Percentiles rank a stretch among this genome's conserved stretches.
Conservation (phyloP, 176 grass and related monocot genomes). For the Rhynchospora pubera region DNA sequence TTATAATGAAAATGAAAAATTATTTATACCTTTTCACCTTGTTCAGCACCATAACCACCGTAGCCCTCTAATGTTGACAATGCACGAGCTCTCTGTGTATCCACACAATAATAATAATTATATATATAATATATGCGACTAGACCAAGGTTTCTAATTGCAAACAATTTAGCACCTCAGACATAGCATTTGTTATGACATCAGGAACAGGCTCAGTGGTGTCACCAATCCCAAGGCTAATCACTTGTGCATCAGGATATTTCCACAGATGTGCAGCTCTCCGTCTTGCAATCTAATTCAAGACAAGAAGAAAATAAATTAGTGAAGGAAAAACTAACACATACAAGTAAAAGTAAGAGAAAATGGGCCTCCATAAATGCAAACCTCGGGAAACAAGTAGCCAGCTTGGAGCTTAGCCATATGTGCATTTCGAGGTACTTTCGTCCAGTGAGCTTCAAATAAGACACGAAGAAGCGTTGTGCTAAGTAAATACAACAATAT, state of each 20-base stretch:
- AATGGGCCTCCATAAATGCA: background rate
- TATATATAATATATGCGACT: background rate
- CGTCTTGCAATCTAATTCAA: slow-evolving; percentile 68
- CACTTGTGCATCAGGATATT: slow-evolving; percentile 72
- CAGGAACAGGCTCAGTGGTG: slow-evolving; percentile 81
- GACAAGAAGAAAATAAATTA: slow-evolving; percentile 1
- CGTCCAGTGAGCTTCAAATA: slow-evolving; percentile 65
- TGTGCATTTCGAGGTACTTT: slow-evolving; percentile 66
- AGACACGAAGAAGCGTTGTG: background rate
- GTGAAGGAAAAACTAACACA: background rate
- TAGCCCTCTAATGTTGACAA: slow-evolving; percentile 78
- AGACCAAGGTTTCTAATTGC: background rate
- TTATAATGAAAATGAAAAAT: background rate
- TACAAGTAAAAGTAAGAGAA: background rate
- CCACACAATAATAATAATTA: background rate
- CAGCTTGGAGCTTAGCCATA: slow-evolving; percentile 73
- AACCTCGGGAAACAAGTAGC: slow-evolving; percentile 77
- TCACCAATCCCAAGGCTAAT: slow-evolving; percentile 97
- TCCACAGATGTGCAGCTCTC: slow-evolving; percentile 56
- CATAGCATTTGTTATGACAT: slow-evolving; percentile 81
- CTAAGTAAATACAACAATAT: background rate
- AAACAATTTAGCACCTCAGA: slow-evolving; percentile 39
- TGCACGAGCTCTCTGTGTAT: slow-evolving; percentile 51
- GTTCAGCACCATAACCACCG: slow-evolving; percentile 97
- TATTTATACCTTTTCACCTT: slow-evolving; percentile 78